Percentiles rank a stretch among this genome's conserved stretches.
Conservation (phyloP, 1,284 basidiomycete species). For the Malassezia caprae region DNA sequence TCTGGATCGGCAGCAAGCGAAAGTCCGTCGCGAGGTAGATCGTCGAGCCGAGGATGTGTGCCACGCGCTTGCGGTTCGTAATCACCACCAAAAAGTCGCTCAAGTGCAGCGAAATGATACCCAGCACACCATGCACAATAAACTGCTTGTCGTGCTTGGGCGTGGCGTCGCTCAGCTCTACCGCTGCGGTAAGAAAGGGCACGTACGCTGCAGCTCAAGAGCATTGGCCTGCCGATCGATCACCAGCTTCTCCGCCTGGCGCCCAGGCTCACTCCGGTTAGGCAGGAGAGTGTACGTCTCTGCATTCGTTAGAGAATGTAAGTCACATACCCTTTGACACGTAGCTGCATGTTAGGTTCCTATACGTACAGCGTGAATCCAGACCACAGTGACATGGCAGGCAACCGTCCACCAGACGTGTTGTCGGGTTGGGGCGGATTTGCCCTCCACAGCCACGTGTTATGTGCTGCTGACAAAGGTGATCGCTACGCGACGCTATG, state of each 20-base stretch:
- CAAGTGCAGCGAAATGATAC: conserved; percentile 37
- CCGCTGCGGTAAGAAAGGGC: neutral
- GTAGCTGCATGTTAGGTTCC: conserved; percentile 1
- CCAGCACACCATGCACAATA: conserved; percentile 33
- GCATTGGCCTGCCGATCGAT: conserved; percentile 4
- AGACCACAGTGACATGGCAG: conserved; percentile 15
- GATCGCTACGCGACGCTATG: neutral
- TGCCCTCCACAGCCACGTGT: neutral
- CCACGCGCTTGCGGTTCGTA: conserved; percentile 69
- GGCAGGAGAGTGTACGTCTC: conserved; percentile 14
- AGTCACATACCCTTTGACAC: conserved; percentile 9
- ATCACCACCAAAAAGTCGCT: conserved; percentile 79
- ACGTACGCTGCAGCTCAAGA: conserved; percentile 8
- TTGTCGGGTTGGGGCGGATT: neutral
- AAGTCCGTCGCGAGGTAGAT: conserved; percentile 85
- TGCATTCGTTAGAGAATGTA: neutral
- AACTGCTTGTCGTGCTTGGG: conserved; percentile 21
- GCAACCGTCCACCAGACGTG: neutral
- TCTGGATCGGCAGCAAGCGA: conserved; percentile 70
- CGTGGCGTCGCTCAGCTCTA: neutral
- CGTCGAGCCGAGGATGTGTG: conserved; percentile 70
- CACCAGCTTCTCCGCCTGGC: conserved; percentile 14
- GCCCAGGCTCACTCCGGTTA: conserved; percentile 1
- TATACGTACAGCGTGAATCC: conserved; percentile 17
- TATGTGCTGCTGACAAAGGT: conserved; percentile 1